Percentiles rank a stretch among this genome's conserved stretches.
phyloP scores from a whole-genome alignment of 1,284 basidiomycete species.

The Apiotrichum mycotoxinovorans region DNA sequence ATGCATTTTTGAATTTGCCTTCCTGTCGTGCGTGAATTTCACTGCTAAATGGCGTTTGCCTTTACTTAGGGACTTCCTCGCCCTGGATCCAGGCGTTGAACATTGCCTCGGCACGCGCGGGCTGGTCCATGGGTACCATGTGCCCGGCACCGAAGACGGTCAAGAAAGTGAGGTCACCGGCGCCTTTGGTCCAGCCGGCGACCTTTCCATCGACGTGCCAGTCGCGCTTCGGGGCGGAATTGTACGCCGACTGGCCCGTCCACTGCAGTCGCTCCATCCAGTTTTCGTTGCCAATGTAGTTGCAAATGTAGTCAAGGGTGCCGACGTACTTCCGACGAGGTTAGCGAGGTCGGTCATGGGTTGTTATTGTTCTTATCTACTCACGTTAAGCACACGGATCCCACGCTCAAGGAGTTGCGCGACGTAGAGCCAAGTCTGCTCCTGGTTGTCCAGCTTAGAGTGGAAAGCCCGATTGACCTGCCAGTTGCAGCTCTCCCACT shows the following conservation, averaged over 20 bases:
- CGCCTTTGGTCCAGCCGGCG: slow-evolving; percentile 59
- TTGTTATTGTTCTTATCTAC: too few relatives aligned
- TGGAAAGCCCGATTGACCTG: slow-evolving; percentile 48
- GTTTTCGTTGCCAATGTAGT: slow-evolving; percentile 63
- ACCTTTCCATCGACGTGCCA: slow-evolving; percentile 53
- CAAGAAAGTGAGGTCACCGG: slow-evolving; percentile 56
- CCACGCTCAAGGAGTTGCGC: slow-evolving; percentile 69
- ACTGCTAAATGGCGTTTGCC: neutral
- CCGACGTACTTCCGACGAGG: slow-evolving; percentile 28
- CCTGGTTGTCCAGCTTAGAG: slow-evolving; percentile 34
- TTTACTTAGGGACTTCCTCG: neutral
- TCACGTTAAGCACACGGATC: slow-evolving; percentile 60
- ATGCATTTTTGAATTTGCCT: too few relatives aligned
- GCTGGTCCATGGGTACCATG: slow-evolving; percentile 53
- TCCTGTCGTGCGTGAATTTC: too few relatives aligned
- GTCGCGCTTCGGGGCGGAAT: slow-evolving; percentile 48
- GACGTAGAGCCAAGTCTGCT: slow-evolving; percentile 57
- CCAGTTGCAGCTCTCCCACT: slow-evolving; percentile 57
- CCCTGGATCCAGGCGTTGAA: slow-evolving; percentile 45
- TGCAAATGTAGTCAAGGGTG: slow-evolving; percentile 72
- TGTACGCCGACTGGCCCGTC: slow-evolving; percentile 59
- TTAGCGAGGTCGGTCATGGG: neutral
- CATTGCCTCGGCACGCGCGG: slow-evolving; percentile 46
- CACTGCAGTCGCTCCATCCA: slow-evolving; percentile 64
- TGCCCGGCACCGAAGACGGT: slow-evolving; percentile 45